Percentiles rank a stretch among this genome's conserved stretches.
Evolutionary conservation across 2,329 filamentous ascomycete species (phyloP).

Genomic region (Davidsoniella eucalypti): DNA sequence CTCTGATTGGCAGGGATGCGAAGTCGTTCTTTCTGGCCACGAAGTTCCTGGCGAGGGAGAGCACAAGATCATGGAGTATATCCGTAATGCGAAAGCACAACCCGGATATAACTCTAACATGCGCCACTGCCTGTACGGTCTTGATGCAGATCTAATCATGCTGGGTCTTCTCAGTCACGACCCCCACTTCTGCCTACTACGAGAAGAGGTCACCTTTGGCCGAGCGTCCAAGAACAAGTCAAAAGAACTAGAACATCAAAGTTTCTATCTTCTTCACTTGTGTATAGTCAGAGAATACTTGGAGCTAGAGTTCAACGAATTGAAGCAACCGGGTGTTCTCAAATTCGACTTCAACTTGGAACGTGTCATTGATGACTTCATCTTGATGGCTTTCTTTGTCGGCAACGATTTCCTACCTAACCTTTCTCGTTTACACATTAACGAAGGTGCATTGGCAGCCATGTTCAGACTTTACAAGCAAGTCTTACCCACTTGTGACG

Average conservation of each 20-base stretch:
- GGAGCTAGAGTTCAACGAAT: slow-evolving; percentile 88
- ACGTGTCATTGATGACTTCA: slow-evolving; percentile 95
- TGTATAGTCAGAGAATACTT: slow-evolving; percentile 96
- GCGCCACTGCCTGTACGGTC: slow-evolving; percentile 89
- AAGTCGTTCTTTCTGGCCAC: slow-evolving; percentile 90
- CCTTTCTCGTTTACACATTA: slow-evolving; percentile 90
- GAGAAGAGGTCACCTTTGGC: slow-evolving; percentile 96
- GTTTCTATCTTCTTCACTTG: slow-evolving; percentile 93
- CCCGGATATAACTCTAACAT: slow-evolving; percentile 83
- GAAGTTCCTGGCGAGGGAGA: slow-evolving; percentile 97
- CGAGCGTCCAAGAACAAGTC: slow-evolving; percentile 74
- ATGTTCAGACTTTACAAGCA: slow-evolving; percentile 98
- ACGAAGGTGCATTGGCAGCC: slow-evolving; percentile 86
- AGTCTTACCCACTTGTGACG: slow-evolving; percentile 69
- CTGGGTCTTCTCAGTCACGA: slow-evolving; percentile 91
- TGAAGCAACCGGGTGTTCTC: slow-evolving; percentile 57
- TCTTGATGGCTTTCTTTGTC: slow-evolving; percentile 98
- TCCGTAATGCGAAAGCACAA: slow-evolving; percentile 91
- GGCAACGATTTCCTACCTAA: slow-evolving; percentile 98
- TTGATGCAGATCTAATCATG: slow-evolving; percentile 98
- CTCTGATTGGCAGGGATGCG: slow-evolving; percentile 90
- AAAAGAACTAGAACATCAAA: slow-evolving; percentile 95
- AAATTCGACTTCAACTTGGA: slow-evolving; percentile 82
- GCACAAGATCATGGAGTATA: slow-evolving; percentile 99
- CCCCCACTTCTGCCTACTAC: slow-evolving; percentile 90